Base-by-base conservation (phyloP, 2,329 filamentous ascomycete species). In the Setomelanomma holmii region DNA sequence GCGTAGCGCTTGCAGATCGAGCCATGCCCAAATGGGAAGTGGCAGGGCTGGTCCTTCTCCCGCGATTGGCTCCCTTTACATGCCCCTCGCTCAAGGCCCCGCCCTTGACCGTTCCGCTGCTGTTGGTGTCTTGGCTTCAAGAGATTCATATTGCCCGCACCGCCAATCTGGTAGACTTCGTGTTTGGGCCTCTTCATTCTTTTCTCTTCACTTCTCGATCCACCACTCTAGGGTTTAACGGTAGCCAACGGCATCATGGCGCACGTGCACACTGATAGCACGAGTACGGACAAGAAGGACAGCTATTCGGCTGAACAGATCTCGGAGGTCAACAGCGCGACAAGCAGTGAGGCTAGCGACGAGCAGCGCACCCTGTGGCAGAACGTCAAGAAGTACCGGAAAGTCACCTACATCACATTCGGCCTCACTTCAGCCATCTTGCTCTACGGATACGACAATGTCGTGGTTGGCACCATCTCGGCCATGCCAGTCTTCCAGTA, bases 401-500 rank as follows among this genome's bases (percentile, higher is more conserved):
- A 68, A 39, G 62, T 69, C 7, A 56, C 50, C 3, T 61, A 58
- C 23, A 51, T 62, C 12, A 69, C 64, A 1, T 51, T 71, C n/a
- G 61, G 50, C 7, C 40, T 71, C 17, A 63, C 66, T 8, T 63
- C 57, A n/a, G 63, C 62, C 5, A 69, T 69, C 40, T 55, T 71
- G 5, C 58, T 71, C 8, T 71, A 69, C 23, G 67, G 67, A 6
- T 69, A 67, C 45, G 67, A 71, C 43, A 64, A 68, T 60, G 66
- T 68, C 11, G 56, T 71, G 27, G 66, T 71, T 27, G 66, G 63
- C 11, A 67, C 64, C 1, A 60, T 71, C 5, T 64, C 66, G 7
- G 67, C 60, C 10, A 71, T 71, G 66, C 66, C 63, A 11, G 43
- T 43, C 1, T 71, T 71, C 40, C 67, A 71, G 66, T 69, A 60